These are phyloP conservation scores for Basidiobolus meristosporus DNA, from an alignment of 371 early-diverging fungal genomes.

Conservation along the genomic window DNA sequence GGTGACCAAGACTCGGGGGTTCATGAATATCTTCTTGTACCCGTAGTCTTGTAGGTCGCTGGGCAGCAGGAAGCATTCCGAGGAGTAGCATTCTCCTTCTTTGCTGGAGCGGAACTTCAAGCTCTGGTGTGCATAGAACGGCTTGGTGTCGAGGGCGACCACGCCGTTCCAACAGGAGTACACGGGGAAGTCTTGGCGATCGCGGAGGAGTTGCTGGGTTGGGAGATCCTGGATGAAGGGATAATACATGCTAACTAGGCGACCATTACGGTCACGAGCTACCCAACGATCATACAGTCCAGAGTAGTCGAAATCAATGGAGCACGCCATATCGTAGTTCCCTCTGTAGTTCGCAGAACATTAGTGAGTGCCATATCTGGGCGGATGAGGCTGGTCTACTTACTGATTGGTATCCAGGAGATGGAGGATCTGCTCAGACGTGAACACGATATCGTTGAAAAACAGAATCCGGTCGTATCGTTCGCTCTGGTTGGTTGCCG, in stretches of 20 bases:
- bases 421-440: slow-evolving; percentile 4
- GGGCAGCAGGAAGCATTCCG: background rate
- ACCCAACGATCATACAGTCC: slow-evolving; percentile 10
- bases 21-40: background rate
- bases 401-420: slow-evolving; percentile 5
- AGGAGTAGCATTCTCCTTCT: background rate
- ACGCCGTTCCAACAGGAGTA: slow-evolving; percentile 15
- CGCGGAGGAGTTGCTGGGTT: slow-evolving; percentile 3
- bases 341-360: background rate
- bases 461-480: slow-evolving; percentile 8
- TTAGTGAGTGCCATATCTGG: too few species aligned
- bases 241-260: slow-evolving; percentile 8
- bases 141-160: slow-evolving; percentile 5
- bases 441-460: slow-evolving; percentile 11
- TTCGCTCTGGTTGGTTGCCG: background rate
- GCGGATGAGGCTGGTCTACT: too few species aligned
- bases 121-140: slow-evolving; percentile 1
- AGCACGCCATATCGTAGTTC: slow-evolving; percentile 10
- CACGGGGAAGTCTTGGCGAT: slow-evolving; percentile 7
- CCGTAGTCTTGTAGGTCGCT: background rate
- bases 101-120: background rate
- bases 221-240: slow-evolving; percentile 8
- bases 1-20: background rate
- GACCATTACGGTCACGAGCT: slow-evolving; percentile 8
- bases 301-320: slow-evolving; percentile 10